Percentiles rank a stretch among this genome's conserved stretches.
phyloP scores from a whole-genome alignment of 768 basidiomycete genomes.

The Epithele typhae region DNA sequence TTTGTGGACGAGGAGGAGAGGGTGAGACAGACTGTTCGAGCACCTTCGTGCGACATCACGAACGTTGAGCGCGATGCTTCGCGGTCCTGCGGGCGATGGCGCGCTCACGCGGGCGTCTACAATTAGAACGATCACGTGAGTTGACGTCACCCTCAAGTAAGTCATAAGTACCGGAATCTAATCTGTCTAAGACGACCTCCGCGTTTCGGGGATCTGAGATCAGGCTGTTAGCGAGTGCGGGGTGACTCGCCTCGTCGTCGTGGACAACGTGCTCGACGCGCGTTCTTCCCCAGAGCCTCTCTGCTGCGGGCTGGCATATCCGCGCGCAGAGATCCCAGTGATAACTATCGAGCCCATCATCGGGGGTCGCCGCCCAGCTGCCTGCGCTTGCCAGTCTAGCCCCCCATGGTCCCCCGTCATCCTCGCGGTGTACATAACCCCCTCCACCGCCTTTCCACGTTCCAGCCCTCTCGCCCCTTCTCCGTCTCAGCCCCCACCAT shows the following conservation, averaged over 20 bases:
- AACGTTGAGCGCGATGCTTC: not conserved
- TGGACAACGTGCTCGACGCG: constrained; percentile 3
- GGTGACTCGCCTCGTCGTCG: constrained; percentile 7
- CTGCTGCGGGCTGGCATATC: not conserved
- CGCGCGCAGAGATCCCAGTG: not conserved
- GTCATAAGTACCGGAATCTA: too few species aligned
- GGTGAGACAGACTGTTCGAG: not conserved
- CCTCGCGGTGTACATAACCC: constrained; percentile 14
- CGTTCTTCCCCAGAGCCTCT: not conserved
- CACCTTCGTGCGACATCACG: constrained; percentile 3
- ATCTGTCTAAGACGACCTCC: too few species aligned
- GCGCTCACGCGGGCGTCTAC: not conserved
- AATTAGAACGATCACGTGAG: too few species aligned
- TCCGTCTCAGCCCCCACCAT: constrained; percentile 16
- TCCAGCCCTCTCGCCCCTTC: constrained; percentile 3
- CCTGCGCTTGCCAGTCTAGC: not conserved
- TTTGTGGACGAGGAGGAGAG: not conserved
- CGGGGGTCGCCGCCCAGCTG: constrained; percentile 1
- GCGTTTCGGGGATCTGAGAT: constrained; percentile 1
- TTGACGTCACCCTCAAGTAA: too few species aligned
- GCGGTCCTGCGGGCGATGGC: not conserved
- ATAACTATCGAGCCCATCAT: constrained; percentile 9
- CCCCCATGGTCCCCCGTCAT: too few species aligned
- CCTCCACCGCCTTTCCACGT: constrained; percentile 10
- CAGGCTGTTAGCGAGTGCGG: not conserved